phyloP scores from a whole-genome alignment of 306 rosid species.

The Prunus campanulata region DNA sequence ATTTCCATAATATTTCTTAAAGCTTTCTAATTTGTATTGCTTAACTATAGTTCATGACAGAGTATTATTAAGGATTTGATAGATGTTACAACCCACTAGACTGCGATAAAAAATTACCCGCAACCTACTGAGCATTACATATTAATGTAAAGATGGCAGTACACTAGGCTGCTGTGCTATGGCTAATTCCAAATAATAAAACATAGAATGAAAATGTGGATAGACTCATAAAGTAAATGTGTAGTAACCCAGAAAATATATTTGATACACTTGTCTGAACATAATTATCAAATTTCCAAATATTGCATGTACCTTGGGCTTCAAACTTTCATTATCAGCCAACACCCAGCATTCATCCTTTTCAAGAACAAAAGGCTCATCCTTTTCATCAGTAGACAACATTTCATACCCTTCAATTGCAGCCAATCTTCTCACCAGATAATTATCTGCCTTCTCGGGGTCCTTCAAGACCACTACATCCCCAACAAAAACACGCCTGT shows the following conservation, averaged over 20 bases:
- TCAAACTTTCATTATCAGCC: slow-evolving; percentile 78
- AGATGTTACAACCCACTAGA: background rate
- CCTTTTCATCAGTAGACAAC: slow-evolving; percentile 77
- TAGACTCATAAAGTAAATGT: background rate
- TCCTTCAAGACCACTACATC: slow-evolving; percentile 89
- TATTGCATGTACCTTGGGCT: slow-evolving; percentile 66
- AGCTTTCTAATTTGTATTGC: too few relatives aligned
- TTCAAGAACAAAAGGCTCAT: slow-evolving; percentile 76
- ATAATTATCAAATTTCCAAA: slow-evolving; percentile 4
- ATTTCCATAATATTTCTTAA: background rate
- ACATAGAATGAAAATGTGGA: background rate
- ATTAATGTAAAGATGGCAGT: background rate
- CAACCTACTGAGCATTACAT: background rate
- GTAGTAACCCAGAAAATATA: background rate
- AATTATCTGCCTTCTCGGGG: slow-evolving; percentile 62
- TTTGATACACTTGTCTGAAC: slow-evolving; percentile 5
- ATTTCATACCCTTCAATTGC: slow-evolving; percentile 91
- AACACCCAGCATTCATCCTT: slow-evolving; percentile 89
- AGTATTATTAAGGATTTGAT: background rate
- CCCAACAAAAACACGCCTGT: slow-evolving; percentile 86
- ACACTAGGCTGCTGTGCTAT: background rate
- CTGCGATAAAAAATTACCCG: background rate
- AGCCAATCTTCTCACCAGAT: slow-evolving; percentile 81
- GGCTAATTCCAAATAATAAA: background rate
- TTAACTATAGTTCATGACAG: background rate